Conservation (phyloP, 306 rosid species). For the Trifolium fragiferum region DNA sequence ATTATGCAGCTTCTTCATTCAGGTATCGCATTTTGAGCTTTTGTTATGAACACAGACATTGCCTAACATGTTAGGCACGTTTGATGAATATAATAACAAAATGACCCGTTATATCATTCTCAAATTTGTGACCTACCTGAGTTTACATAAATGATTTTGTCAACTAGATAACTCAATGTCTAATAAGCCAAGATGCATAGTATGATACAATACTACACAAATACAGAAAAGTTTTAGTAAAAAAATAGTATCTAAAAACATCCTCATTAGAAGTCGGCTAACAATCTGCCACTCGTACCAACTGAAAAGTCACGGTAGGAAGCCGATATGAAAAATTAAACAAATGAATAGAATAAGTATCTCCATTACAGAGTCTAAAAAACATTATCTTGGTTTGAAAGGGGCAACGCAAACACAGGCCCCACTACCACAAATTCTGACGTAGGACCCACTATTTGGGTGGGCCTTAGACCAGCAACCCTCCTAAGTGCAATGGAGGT, state of each 20-base stretch:
- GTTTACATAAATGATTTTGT: not conserved
- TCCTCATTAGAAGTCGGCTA: not conserved
- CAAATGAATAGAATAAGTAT: not conserved
- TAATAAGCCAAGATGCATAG: not conserved
- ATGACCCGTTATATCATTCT: not conserved
- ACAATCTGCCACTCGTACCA: not conserved
- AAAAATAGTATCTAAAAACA: not conserved
- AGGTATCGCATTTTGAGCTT: no score
- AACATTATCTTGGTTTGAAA: not conserved
- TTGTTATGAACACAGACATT: no score
- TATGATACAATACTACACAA: not conserved
- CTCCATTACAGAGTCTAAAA: not conserved
- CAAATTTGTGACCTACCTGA: not conserved
- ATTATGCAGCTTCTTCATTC: no score
- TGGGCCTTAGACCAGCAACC: conserved; percentile 55
- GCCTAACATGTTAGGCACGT: no score
- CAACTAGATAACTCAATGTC: not conserved
- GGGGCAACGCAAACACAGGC: conserved; percentile 65
- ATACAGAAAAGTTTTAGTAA: not conserved
- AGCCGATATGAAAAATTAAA: not conserved
- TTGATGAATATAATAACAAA: no score
- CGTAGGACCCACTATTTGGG: conserved; percentile 55
- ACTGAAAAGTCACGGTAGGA: not conserved
- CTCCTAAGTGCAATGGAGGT: conserved; percentile 57
- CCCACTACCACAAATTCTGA: conserved; percentile 64